A percentile compares a stretch with the other conserved stretches of the same genome.
Evolutionary conservation across 306 rosid species (phyloP).

Genomic region (Malus asiatica): DNA sequence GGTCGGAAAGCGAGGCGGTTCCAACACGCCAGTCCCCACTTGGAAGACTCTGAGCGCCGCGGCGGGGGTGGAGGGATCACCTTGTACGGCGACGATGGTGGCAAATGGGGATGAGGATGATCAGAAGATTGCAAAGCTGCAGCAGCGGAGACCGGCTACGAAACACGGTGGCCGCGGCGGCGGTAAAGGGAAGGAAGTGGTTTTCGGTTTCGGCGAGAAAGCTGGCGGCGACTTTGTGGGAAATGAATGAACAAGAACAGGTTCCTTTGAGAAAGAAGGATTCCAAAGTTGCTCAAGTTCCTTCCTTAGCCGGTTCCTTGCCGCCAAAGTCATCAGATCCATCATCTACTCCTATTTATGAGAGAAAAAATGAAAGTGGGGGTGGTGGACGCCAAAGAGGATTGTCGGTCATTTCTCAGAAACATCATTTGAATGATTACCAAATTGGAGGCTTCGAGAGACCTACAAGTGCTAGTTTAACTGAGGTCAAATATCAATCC

Average conservation of each 20-base stretch:
- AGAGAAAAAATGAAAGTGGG: conserved; percentile 43
- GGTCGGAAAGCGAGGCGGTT: conserved; percentile 48
- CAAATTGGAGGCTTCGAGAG: conserved; percentile 36
- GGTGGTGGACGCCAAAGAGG: conserved; percentile 44
- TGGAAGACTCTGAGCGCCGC: conserved; percentile 39
- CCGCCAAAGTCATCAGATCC: conserved; percentile 59
- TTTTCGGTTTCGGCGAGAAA: conserved; percentile 54
- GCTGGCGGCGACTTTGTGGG: conserved; percentile 82
- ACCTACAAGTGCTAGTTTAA: conserved; percentile 31
- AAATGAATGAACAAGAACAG: conserved; percentile 33
- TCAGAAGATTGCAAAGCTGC: not conserved
- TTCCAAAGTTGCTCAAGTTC: conserved; percentile 10
- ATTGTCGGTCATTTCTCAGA: conserved; percentile 38
- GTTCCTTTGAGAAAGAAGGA: conserved; percentile 36
- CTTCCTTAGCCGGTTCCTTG: conserved; percentile 26
- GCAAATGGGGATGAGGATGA: not conserved
- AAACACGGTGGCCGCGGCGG: conserved; percentile 11
- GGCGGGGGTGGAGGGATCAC: not conserved
- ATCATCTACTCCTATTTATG: conserved; percentile 41
- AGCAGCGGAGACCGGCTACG: not conserved
- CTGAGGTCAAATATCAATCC: conserved; percentile 38
- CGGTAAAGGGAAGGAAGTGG: conserved; percentile 34
- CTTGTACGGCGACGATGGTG: not conserved
- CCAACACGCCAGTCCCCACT: conserved; percentile 57
- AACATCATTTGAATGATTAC: conserved; percentile 25